Evolutionary conservation across 805 yeast genomes (phyloP), one percentile per base, ranked within the genome.

Genomic region (Myxozyma udenii): DNA sequence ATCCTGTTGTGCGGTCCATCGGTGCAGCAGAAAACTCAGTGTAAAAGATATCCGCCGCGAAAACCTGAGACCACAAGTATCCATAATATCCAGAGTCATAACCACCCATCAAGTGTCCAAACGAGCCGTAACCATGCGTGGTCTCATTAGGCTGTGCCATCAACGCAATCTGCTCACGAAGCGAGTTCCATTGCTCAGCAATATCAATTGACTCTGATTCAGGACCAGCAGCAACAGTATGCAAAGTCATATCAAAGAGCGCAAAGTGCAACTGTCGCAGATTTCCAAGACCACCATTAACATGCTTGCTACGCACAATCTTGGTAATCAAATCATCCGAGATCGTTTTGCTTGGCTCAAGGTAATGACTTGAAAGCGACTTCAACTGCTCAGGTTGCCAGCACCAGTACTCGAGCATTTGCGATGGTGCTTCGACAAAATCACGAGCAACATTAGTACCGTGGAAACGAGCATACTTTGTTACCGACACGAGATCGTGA

Each of bases 361-460:
- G 42, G 65, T 84, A 86, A 66, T 87, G 95, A 22, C 78, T 73
- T 0, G 91, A 82, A 46, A 87, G 70, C 6, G 66, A 64, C 60
- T 73, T 76, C 56, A 87, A 72, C 67, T 81, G 83, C 33, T 75
- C 70, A 46, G 75, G 75, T 48, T 83, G 78, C 95, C 95, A 87
- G 35, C 90, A 84, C 87, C 93, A 87, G 67, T 80, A 85, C 68
- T 87, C 95, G 61, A 87, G 74, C 83, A 87, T 80, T 71, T 87
- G 95, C 1, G 95, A 87, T 24, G 95, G 96, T 50, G 91, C 87
- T 69, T 87, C 95, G 46, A 87, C 95, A 70, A 88, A 87, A 70
- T 88, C 95, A 77, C 93, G 77, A 33, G 85, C 81, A 41, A 85
- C 91, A 38, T 78, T 73, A 24, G 90, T 83, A 19, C 95, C 95